Percentiles rank a stretch among this genome's conserved stretches.
phyloP scores from a whole-genome alignment of 495 filamentous ascomycete species.

The Extremus antarcticus region DNA sequence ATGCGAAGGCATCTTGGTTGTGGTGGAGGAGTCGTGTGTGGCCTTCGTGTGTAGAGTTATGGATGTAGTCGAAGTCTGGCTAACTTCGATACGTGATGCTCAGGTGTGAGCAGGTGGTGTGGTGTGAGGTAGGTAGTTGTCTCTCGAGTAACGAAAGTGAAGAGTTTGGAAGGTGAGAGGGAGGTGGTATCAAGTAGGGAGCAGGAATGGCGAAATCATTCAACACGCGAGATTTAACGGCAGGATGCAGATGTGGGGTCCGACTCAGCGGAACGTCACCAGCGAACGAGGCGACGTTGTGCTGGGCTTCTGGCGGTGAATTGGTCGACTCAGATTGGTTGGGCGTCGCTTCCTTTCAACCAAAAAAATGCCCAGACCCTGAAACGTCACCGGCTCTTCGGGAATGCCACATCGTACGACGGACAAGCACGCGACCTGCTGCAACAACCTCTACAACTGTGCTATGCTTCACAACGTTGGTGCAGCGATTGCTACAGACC shows the following conservation, averaged over 20 bases:
- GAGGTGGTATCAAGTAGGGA: neutral
- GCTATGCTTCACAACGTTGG: no score
- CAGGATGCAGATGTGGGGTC: neutral
- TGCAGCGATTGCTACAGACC: neutral
- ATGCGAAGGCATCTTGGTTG: slow-evolving; percentile 29
- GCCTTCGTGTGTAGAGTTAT: neutral
- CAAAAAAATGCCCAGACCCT: no score
- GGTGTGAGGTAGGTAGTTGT: neutral
- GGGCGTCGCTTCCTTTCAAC: no score
- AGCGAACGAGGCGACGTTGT: neutral
- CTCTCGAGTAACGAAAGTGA: neutral
- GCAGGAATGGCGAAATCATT: neutral
- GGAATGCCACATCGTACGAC: neutral
- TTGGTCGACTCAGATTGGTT: neutral
- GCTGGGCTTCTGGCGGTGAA: neutral
- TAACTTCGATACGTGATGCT: neutral
- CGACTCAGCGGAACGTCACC: neutral
- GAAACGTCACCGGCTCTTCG: no score
- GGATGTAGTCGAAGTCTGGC: neutral
- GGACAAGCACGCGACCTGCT: neutral
- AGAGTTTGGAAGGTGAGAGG: neutral
- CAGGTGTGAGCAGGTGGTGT: slow-evolving; percentile 1
- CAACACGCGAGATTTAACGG: neutral
- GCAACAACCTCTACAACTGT: neutral
- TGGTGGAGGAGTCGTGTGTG: neutral